These are phyloP conservation scores for Ceratocystis diversiconidia DNA, from an alignment of 2,329 filamentous ascomycete genomes.

Conservation along the genomic window DNA sequence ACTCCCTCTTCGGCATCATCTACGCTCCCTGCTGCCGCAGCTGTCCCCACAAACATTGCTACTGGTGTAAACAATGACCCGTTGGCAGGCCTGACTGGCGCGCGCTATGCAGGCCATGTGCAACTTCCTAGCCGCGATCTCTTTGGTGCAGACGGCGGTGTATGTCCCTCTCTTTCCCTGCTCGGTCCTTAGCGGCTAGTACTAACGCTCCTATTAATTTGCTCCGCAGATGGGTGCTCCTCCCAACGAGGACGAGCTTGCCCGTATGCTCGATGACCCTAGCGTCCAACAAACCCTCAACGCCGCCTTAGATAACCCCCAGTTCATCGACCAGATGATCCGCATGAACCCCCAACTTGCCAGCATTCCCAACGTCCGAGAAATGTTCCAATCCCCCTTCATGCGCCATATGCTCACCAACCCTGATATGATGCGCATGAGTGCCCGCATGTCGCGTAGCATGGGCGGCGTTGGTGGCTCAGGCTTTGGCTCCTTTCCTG, in stretches of 20 bases:
- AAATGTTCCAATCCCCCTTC: slow-evolving; percentile 76
- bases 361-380: slow-evolving; percentile 58
- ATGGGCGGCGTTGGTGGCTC: slow-evolving; percentile 37
- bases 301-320: slow-evolving; percentile 90
- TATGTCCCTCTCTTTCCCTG: slow-evolving; percentile 36
- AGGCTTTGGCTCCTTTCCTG: slow-evolving; percentile 50
- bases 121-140: slow-evolving; percentile 74
- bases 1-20: slow-evolving; percentile 31
- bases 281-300: slow-evolving; percentile 78
- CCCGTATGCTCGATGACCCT: slow-evolving; percentile 77
- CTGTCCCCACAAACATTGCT: slow-evolving; percentile 59
- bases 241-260: slow-evolving; percentile 63
- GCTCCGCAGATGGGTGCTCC: slow-evolving; percentile 69
- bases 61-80: slow-evolving; percentile 78
- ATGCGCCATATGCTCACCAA: slow-evolving; percentile 90
- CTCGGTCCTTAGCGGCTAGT: not conserved
- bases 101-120: slow-evolving; percentile 82
- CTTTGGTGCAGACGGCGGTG: slow-evolving; percentile 89
- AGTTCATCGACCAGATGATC: slow-evolving; percentile 88
- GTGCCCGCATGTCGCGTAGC: slow-evolving; percentile 68
- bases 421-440: slow-evolving; percentile 68
- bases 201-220: slow-evolving; percentile 3
- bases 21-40: slow-evolving; percentile 30
- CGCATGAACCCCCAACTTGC: slow-evolving; percentile 74
- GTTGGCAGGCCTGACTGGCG: slow-evolving; percentile 78